Percentiles rank a stretch among this genome's conserved stretches.
Conservation (phyloP, 257 asterid species). For the Fraxinus anomala region DNA sequence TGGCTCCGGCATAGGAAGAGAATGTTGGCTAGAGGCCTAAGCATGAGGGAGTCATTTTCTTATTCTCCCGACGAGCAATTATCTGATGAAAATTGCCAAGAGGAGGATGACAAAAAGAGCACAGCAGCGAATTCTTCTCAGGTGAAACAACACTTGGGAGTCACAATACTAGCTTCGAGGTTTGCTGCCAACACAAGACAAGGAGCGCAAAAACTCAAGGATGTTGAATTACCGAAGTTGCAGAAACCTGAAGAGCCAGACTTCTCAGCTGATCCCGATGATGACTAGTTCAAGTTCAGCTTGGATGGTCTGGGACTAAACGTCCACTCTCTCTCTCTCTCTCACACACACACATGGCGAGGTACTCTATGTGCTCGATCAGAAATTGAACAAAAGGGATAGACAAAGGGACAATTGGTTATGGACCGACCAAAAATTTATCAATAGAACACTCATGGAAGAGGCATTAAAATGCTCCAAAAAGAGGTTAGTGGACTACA, state of each 20-base stretch:
- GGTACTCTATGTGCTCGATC: neutral
- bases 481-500: conserved; percentile 12
- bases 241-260: conserved; percentile 85
- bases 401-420: neutral
- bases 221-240: conserved; percentile 51
- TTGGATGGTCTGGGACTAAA: neutral
- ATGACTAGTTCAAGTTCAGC: conserved; percentile 40
- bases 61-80: conserved; percentile 30
- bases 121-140: conserved; percentile 29
- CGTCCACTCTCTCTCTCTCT: neutral
- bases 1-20: conserved; percentile 68
- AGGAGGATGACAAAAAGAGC: conserved; percentile 25
- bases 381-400: neutral
- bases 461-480: neutral
- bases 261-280: conserved; percentile 69
- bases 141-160: conserved; percentile 55
- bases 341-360: neutral
- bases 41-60: conserved; percentile 52
- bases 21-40: conserved; percentile 42
- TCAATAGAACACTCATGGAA: neutral
- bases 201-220: conserved; percentile 67
- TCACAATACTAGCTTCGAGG: conserved; percentile 69
- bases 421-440: neutral
- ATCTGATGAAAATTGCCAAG: conserved; percentile 27
- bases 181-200: conserved; percentile 73